These are phyloP conservation scores for Coccomyxa subellipsoidea DNA, from an alignment of 163 green algal species.

Conservation along the genomic window DNA sequence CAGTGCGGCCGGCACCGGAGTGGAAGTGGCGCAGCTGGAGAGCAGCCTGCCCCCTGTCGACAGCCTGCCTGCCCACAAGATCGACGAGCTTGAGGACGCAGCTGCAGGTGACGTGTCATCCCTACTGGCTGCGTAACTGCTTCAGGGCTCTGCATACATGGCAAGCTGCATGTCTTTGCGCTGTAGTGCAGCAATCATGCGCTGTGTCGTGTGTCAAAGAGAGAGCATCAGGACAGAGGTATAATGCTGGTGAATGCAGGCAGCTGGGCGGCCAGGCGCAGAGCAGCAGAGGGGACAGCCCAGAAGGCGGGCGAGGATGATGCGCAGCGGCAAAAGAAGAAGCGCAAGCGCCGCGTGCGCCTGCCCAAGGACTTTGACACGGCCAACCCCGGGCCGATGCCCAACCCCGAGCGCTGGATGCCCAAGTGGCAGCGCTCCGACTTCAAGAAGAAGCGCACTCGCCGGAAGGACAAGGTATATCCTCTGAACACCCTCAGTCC, in stretches of 20 bases:
- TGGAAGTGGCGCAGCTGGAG: constrained; percentile 14
- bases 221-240: too few relatives aligned
- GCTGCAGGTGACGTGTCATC: constrained; percentile 9
- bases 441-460: constrained; percentile 74
- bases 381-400: constrained; percentile 74
- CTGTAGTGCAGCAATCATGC: too few relatives aligned
- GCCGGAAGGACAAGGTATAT: constrained; percentile 53
- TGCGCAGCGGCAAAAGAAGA: constrained; percentile 49
- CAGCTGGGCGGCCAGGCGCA: not conserved
- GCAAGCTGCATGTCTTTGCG: too few relatives aligned
- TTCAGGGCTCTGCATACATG: too few relatives aligned
- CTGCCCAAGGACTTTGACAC: constrained; percentile 89
- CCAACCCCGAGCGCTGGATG: constrained; percentile 96
- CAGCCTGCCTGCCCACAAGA: constrained; percentile 12
- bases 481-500: constrained; percentile 36
- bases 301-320: constrained; percentile 12
- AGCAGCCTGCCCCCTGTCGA: constrained; percentile 19
- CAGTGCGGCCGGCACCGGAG: constrained; percentile 19
- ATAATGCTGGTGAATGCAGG: too few relatives aligned
- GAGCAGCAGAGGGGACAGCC: not conserved
- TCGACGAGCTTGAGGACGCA: constrained; percentile 43
- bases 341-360: constrained; percentile 69
- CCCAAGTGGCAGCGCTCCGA: constrained; percentile 91
- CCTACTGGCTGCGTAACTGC: too few relatives aligned
- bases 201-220: too few relatives aligned